Evolutionary conservation across 1,139 yeast species (phyloP), one percentile per base, ranked within the genome.

Genomic region (Suhomyces kunorum): DNA sequence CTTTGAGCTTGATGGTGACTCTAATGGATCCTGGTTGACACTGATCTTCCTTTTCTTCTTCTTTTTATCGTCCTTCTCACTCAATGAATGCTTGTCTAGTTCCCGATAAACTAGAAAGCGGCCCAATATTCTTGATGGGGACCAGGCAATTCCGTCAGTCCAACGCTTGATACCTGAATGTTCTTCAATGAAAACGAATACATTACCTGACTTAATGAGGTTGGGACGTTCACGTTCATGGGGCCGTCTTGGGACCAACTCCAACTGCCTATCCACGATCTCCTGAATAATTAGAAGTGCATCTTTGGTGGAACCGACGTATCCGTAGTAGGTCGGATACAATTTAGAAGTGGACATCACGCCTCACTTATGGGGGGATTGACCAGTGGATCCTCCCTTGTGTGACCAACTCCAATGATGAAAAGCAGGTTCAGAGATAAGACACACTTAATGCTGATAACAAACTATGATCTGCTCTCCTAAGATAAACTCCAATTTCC

Each of bases 61-160:
- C 53, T 63, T 59, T 48, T 59, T 58, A 41, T 59, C 64, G 24
- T 65, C 72, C 47, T 61, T 64, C 29, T 62, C 68, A 29, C 45
- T 53, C 8, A 63, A 44, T n/a, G 75, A 68, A 18, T 71, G 71
- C 49, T 78, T 76, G 53, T 86, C 89, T 39, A 87, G 65, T 59
- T 87, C 94, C 30, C 95, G 75, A 60, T 89, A 89, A 8, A 89
- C 83, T 29, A 89, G 67, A 51, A 89, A 89, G 43, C 94, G 71
- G 3, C 95, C 95, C 30, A 87, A 70, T 22, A 89, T 87, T 38
- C 97, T 68, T 2, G 94, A 83, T 0, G 97, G 96, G 1, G 90
- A 81, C 97, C 97, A 89, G 9, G 90, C 75, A 15, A 87, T 79
- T 12, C 97, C 96, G 57, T 89, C 97, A 0, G 97, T 89, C 97